A percentile compares a stretch with the other conserved stretches of the same genome.
phyloP scores from a whole-genome alignment of 2,329 filamentous ascomycete genomes.

The Monosporascus sp. region DNA sequence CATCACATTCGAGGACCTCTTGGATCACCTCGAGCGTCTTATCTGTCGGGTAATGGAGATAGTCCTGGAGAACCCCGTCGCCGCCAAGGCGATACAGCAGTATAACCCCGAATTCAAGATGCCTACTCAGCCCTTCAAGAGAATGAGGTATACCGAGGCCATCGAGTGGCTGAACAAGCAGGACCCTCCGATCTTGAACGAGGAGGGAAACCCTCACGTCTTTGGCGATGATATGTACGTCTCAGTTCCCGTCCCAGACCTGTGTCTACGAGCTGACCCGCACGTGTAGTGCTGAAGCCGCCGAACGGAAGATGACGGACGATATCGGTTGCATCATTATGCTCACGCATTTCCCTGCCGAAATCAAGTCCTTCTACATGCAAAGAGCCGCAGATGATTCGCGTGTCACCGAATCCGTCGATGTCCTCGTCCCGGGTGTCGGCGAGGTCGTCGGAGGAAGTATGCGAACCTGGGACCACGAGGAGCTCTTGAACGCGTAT shows the following conservation, averaged over 20 bases:
- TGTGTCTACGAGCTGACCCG: neutral
- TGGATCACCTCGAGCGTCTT: slow-evolving; percentile 79
- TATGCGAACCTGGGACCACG: slow-evolving; percentile 92
- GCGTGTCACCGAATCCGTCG: slow-evolving; percentile 88
- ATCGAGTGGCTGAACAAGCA: slow-evolving; percentile 91
- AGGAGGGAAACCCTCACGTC: slow-evolving; percentile 81
- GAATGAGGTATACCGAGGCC: slow-evolving; percentile 92
- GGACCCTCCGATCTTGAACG: slow-evolving; percentile 75
- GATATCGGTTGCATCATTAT: slow-evolving; percentile 93
- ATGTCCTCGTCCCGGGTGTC: slow-evolving; percentile 82
- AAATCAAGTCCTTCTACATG: slow-evolving; percentile 99
- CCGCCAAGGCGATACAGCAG: slow-evolving; percentile 68
- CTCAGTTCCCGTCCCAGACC: neutral
- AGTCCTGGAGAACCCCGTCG: slow-evolving; percentile 66
- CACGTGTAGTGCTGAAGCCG: slow-evolving; percentile 65
- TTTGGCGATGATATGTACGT: slow-evolving; percentile 85
- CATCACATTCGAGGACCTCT: slow-evolving; percentile 85
- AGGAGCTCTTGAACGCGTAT: slow-evolving; percentile 85
- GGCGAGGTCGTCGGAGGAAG: slow-evolving; percentile 95
- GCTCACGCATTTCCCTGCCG: slow-evolving; percentile 91
- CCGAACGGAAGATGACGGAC: slow-evolving; percentile 95
- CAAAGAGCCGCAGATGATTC: slow-evolving; percentile 74
- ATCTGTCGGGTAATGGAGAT: slow-evolving; percentile 81
- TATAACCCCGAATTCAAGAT: slow-evolving; percentile 88
- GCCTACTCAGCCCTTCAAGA: slow-evolving; percentile 80